Percentiles rank a stretch among this genome's conserved stretches.
phyloP scores from a whole-genome alignment of 176 grass and related monocot genomes.

The Alloteropsis semialata region DNA sequence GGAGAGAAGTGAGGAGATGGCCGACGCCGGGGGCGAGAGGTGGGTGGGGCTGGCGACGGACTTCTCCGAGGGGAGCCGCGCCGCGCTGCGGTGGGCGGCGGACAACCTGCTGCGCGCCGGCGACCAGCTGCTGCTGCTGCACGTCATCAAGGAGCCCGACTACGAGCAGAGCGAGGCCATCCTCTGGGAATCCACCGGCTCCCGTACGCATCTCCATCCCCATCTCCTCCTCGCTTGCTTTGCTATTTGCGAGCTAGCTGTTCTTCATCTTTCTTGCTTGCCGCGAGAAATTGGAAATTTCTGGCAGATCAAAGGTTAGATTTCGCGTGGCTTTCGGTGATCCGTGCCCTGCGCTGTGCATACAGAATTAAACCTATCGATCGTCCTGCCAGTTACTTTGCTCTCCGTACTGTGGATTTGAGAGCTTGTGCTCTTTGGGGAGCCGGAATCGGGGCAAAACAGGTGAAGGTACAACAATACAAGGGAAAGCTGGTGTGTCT shows the following conservation, averaged over 20 bases:
- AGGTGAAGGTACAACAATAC: not conserved
- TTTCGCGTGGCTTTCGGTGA: not conserved
- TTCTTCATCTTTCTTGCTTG: not conserved
- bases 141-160: conserved; percentile 63
- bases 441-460: not conserved
- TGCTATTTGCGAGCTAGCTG: not conserved
- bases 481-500: not conserved
- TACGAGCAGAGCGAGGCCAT: conserved; percentile 72
- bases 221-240: too few relatives aligned
- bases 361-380: too few relatives aligned
- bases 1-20: conserved; percentile 5
- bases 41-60: conserved; percentile 64
- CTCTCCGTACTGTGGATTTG: not conserved
- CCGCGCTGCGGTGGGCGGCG: conserved; percentile 65
- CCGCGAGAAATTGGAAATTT: not conserved
- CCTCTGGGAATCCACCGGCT: conserved; percentile 76
- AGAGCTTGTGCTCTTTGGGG: not conserved
- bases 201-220: conserved; percentile 21
- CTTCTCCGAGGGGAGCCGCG: conserved; percentile 69
- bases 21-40: conserved; percentile 30
- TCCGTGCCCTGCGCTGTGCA: not conserved
- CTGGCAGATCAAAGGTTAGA: not conserved
- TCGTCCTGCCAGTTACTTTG: not conserved
- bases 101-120: conserved; percentile 66
- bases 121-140: conserved; percentile 64